phyloP scores from a whole-genome alignment of 371 early-diverging fungal genomes.

The Neoconidiobolus thromboides region DNA sequence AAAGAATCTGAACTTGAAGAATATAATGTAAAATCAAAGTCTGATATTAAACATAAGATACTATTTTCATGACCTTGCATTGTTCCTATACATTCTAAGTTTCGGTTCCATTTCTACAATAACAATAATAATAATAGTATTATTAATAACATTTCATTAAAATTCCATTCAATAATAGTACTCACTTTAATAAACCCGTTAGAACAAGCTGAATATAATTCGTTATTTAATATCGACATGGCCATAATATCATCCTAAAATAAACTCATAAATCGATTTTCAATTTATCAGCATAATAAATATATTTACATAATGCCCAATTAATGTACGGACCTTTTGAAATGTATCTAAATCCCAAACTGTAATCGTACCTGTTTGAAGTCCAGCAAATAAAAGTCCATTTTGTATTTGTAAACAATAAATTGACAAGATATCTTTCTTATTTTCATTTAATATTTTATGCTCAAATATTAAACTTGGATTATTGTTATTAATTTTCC shows the following conservation, averaged over 20 bases:
- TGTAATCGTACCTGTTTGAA: slow-evolving; percentile 58
- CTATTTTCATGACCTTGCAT: slow-evolving; percentile 24
- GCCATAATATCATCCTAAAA: slow-evolving; percentile 43
- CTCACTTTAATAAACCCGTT: slow-evolving; percentile 53
- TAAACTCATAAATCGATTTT: no score
- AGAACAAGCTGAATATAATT: slow-evolving; percentile 46
- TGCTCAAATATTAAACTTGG: slow-evolving; percentile 15
- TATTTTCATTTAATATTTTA: no score
- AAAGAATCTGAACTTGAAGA: no score
- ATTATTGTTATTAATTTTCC: slow-evolving; percentile 20
- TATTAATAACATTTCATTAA: no score
- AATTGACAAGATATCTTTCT: slow-evolving; percentile 9
- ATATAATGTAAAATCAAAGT: no score
- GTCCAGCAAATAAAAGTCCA: slow-evolving; percentile 51
- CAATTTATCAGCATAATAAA: neutral
- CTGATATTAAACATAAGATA: no score
- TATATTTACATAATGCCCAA: slow-evolving; percentile 29
- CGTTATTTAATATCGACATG: slow-evolving; percentile 21
- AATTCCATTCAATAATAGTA: neutral
- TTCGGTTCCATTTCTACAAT: slow-evolving; percentile 39
- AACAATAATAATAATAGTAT: neutral
- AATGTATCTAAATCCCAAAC: slow-evolving; percentile 66
- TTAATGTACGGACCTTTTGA: slow-evolving; percentile 43
- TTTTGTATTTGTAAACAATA: slow-evolving; percentile 41
- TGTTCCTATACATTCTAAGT: slow-evolving; percentile 37